Conservation (phyloP, 2,329 filamentous ascomycete species). For the Chrysosphaeria jannelii region DNA sequence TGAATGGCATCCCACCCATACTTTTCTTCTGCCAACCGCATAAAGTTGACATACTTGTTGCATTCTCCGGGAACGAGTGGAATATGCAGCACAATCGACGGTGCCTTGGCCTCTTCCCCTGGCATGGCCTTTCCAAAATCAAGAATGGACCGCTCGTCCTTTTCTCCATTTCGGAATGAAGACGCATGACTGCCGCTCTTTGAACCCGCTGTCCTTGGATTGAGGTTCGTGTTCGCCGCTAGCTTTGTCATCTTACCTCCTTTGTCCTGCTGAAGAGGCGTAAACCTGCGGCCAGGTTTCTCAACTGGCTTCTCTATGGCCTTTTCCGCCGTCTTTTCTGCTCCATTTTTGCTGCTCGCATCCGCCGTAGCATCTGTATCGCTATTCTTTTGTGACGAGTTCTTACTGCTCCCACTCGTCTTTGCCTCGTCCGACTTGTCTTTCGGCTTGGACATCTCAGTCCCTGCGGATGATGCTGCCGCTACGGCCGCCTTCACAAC, state of each 20-base stretch:
- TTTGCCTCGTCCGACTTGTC: too few relatives aligned
- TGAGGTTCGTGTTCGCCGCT: too few relatives aligned
- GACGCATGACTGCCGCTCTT: too few relatives aligned
- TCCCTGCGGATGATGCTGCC: too few relatives aligned
- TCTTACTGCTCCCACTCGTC: too few relatives aligned
- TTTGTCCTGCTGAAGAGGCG: conserved; percentile 1
- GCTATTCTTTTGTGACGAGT: too few relatives aligned
- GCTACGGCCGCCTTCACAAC: too few relatives aligned
- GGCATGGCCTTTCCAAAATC: conserved; percentile 28
- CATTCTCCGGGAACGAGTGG: conserved; percentile 41
- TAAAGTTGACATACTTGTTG: conserved; percentile 88
- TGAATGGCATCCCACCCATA: conserved; percentile 90
- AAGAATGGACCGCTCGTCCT: conserved; percentile 27
- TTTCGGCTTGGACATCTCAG: too few relatives aligned
- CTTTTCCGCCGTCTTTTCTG: conserved; percentile 7
- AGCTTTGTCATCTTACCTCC: conserved; percentile 1
- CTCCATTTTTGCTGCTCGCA: too few relatives aligned
- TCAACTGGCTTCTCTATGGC: conserved; percentile 2
- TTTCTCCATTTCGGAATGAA: too few relatives aligned
- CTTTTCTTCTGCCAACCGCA: conserved; percentile 69
- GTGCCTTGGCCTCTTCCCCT: conserved; percentile 27
- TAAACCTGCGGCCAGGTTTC: neutral
- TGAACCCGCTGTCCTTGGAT: conserved; percentile 2
- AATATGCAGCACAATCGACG: conserved; percentile 61
- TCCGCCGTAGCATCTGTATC: too few relatives aligned